Evolutionary conservation across 2,329 filamentous ascomycete species (phyloP).

Genomic region (Nothophaeocryptopus gaeumannii): DNA sequence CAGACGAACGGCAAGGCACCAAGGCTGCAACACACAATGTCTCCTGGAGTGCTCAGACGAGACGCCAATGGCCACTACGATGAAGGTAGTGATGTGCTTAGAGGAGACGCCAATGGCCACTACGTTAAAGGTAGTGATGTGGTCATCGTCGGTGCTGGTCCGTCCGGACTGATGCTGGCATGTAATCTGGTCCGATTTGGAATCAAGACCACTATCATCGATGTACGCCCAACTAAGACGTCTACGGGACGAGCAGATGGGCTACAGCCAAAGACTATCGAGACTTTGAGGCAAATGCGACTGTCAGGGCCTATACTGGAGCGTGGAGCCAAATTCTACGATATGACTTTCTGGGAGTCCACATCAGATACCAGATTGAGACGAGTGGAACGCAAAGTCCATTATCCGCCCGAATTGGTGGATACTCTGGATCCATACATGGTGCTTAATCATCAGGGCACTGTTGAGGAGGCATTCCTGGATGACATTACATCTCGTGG

Average conservation of each 20-base stretch:
- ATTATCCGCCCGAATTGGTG: conserved; percentile 57
- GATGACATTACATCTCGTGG: conserved; percentile 66
- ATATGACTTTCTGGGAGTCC: conserved; percentile 68
- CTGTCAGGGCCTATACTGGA: conserved; percentile 67
- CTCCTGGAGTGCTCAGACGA: conserved; percentile 8
- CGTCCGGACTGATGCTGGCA: conserved; percentile 45
- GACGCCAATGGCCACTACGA: conserved; percentile 1
- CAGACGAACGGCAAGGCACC: neutral
- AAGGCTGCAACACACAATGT: conserved; percentile 14
- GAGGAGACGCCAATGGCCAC: too few relatives aligned
- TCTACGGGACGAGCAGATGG: conserved; percentile 68
- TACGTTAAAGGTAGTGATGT: conserved; percentile 14
- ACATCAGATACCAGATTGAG: conserved; percentile 45
- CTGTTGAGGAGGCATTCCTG: conserved; percentile 69
- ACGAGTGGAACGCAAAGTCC: conserved; percentile 63
- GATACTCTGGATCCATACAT: conserved; percentile 55
- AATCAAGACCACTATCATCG: conserved; percentile 63
- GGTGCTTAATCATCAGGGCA: conserved; percentile 65
- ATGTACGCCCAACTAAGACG: conserved; percentile 67
- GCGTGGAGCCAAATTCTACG: conserved; percentile 67
- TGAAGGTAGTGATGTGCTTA: neutral
- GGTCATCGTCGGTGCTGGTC: conserved; percentile 42
- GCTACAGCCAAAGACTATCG: conserved; percentile 74
- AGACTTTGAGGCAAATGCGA: conserved; percentile 70
- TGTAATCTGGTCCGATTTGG: conserved; percentile 62